Conservation (phyloP, 2,329 filamentous ascomycete genomes). For the Epichloe amarillans region DNA sequence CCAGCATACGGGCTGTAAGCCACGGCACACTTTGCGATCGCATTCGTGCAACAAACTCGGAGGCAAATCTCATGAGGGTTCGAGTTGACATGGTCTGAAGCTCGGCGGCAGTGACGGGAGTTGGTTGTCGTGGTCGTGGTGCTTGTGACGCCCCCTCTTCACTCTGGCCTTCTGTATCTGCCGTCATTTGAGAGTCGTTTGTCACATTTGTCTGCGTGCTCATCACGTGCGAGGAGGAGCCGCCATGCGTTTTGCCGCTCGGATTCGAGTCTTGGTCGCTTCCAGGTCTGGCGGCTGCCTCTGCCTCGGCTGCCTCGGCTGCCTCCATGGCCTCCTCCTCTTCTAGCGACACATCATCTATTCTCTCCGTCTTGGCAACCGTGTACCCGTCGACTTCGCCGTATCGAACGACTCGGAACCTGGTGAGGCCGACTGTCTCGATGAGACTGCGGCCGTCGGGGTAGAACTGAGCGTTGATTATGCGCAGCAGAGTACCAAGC, state of each 20-base stretch:
- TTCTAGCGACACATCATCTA: slow-evolving; percentile 70
- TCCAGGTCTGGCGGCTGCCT: slow-evolving; percentile 23
- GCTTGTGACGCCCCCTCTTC: background rate
- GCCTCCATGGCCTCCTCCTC: slow-evolving; percentile 71
- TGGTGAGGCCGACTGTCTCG: slow-evolving; percentile 61
- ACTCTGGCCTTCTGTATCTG: background rate
- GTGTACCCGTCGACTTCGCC: slow-evolving; percentile 62
- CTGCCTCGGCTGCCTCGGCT: slow-evolving; percentile 50
- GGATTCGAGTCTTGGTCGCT: background rate
- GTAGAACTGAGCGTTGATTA: slow-evolving; percentile 60
- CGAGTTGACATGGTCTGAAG: slow-evolving; percentile 48
- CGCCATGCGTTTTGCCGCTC: background rate
- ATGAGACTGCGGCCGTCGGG: slow-evolving; percentile 72
- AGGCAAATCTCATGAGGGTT: slow-evolving; percentile 50
- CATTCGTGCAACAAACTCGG: slow-evolving; percentile 58
- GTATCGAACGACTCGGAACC: slow-evolving; percentile 59
- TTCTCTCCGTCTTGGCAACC: slow-evolving; percentile 59
- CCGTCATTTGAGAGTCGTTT: background rate
- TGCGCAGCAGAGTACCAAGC: slow-evolving; percentile 66
- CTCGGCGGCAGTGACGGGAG: slow-evolving; percentile 1
- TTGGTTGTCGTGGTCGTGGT: background rate
- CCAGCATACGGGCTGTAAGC: slow-evolving; percentile 58
- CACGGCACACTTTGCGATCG: slow-evolving; percentile 55
- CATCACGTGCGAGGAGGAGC: background rate
- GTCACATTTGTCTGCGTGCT: background rate